Evolutionary conservation across 2,329 filamentous ascomycete species (phyloP).

Genomic region (Neonectria sp.): DNA sequence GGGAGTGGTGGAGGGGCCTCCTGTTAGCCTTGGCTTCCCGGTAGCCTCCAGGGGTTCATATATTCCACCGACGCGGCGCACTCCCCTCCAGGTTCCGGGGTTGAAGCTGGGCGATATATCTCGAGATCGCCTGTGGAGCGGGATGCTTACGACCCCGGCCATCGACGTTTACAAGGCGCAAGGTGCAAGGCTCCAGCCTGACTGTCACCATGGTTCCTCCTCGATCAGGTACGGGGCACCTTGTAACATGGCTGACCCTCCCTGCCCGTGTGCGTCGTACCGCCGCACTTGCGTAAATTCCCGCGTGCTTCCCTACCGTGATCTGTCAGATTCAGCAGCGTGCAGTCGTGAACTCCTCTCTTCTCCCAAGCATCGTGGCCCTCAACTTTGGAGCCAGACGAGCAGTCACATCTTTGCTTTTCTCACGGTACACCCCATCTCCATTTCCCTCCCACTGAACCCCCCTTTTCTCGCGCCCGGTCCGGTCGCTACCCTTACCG

Average conservation of each 20-base stretch:
- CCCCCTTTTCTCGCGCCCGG: constrained; percentile 17
- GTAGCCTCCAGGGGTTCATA: too few relatives aligned
- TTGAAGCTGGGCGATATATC: constrained; percentile 34
- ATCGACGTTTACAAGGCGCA: constrained; percentile 15
- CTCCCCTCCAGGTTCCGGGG: constrained; percentile 37
- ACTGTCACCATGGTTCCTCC: not conserved
- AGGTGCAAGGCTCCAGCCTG: not conserved
- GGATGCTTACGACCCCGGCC: constrained; percentile 34
- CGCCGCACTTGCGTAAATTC: constrained; percentile 22
- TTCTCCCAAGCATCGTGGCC: constrained; percentile 35
- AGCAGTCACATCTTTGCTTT: constrained; percentile 48
- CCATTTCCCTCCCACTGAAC: not conserved
- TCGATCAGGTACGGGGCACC: not conserved
- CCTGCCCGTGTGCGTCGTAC: not conserved
- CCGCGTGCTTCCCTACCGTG: constrained; percentile 28
- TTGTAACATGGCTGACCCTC: constrained; percentile 1
- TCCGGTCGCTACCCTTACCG: constrained; percentile 30
- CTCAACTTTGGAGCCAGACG: too few relatives aligned
- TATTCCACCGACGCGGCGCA: constrained; percentile 45
- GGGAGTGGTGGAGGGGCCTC: too few relatives aligned
- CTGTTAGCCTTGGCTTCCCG: too few relatives aligned
- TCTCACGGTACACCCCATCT: constrained; percentile 26
- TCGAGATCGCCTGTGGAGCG: constrained; percentile 17
- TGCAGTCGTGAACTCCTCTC: constrained; percentile 4
- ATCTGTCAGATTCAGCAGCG: constrained; percentile 8